Evolutionary conservation across 371 early-diverging fungal species (phyloP).

Genomic region (Syncephalastrum racemosum): DNA sequence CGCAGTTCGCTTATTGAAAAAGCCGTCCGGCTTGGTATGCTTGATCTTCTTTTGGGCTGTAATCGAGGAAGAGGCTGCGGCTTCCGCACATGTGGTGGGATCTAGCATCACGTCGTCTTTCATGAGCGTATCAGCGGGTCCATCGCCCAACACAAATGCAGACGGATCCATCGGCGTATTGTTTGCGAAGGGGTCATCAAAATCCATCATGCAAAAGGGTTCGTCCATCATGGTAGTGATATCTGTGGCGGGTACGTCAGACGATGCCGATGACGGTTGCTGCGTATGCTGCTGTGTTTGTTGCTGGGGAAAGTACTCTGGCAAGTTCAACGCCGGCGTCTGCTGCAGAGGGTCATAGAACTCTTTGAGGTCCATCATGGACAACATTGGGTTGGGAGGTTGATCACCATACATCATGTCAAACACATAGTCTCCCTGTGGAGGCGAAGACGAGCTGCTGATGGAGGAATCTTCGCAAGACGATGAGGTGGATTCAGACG

Average conservation of each 20-base stretch:
- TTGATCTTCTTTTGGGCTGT: constrained; percentile 3
- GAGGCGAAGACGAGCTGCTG: constrained; percentile 37
- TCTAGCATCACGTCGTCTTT: constrained; percentile 8
- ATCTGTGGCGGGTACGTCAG: not conserved
- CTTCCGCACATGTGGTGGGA: not conserved
- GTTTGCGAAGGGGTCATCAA: constrained; percentile 11
- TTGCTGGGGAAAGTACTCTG: constrained; percentile 17
- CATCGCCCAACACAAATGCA: constrained; percentile 10
- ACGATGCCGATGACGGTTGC: constrained; percentile 9
- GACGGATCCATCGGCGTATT: not conserved
- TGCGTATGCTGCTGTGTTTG: constrained; percentile 11
- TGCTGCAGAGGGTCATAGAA: constrained; percentile 3
- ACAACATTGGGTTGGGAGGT: constrained; percentile 4
- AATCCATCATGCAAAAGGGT: constrained; percentile 10
- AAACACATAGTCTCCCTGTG: constrained; percentile 48
- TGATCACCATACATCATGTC: constrained; percentile 43
- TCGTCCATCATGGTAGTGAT: not conserved
- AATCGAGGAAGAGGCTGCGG: not conserved
- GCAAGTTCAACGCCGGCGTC: not conserved
- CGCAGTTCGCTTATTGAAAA: constrained; percentile 6
- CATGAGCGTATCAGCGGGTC: not conserved
- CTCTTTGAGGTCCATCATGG: constrained; percentile 13
- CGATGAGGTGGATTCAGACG: constrained; percentile 24
- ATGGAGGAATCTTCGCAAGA: constrained; percentile 53
- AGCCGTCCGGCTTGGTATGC: not conserved